Percentiles rank a stretch among this genome's conserved stretches.
These are phyloP conservation scores for Tulasnella sp. DNA, from an alignment of 768 basidiomycete genomes.

Conservation along the genomic window DNA sequence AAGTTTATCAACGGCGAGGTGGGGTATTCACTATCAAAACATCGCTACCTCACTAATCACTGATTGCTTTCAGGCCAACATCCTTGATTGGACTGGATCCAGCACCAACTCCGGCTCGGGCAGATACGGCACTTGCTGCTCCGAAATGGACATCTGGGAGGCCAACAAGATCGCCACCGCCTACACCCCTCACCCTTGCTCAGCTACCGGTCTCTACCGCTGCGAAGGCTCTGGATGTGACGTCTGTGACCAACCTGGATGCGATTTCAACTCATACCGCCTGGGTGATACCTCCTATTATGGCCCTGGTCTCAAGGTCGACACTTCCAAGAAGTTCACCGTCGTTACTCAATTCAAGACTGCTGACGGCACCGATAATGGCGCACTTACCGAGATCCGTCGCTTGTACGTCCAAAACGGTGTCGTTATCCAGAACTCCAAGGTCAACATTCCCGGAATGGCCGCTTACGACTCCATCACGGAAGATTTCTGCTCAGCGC, in stretches of 20 bases:
- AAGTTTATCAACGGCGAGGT: conserved; percentile 48
- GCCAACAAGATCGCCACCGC: conserved; percentile 40
- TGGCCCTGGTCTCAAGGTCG: conserved; percentile 36
- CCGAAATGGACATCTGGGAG: conserved; percentile 51
- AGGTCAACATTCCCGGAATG: conserved; percentile 35
- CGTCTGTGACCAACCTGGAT: conserved; percentile 43
- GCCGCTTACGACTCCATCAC: conserved; percentile 16
- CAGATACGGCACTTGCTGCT: conserved; percentile 38
- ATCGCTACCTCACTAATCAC: conserved; percentile 4
- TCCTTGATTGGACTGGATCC: conserved; percentile 30
- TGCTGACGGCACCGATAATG: conserved; percentile 32
- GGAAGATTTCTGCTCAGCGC: conserved; percentile 11
- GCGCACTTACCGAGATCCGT: conserved; percentile 40
- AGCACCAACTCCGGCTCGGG: conserved; percentile 36
- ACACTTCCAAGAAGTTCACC: conserved; percentile 40
- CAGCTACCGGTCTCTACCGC: conserved; percentile 28
- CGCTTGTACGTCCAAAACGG: conserved; percentile 34
- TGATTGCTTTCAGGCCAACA: conserved; percentile 32
- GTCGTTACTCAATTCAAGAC: conserved; percentile 49
- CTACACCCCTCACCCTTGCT: conserved; percentile 42
- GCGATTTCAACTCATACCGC: conserved; percentile 52
- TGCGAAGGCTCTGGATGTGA: conserved; percentile 29
- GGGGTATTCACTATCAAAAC: conserved; percentile 19
- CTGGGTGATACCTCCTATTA: conserved; percentile 37
- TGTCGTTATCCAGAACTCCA: conserved; percentile 39